Percentiles rank a stretch among this genome's conserved stretches.
Evolutionary conservation across 2,329 filamentous ascomycete species (phyloP).

Genomic region (Aaosphaeria arxii): DNA sequence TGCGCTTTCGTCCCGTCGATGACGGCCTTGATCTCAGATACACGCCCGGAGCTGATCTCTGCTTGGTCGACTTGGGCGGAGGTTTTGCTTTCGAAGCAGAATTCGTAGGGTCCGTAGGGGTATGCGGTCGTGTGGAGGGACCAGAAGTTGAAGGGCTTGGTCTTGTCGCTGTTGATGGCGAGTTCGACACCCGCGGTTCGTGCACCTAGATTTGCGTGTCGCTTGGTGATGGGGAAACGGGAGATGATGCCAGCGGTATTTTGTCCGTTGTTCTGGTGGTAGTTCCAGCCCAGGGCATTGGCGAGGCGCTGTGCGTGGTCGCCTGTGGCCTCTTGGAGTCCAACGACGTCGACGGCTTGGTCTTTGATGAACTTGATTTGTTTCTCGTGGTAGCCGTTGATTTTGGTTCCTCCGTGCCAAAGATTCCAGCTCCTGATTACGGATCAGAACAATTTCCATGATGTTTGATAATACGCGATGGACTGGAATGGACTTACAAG

Average conservation of each 20-base stretch:
- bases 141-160: constrained; percentile 8
- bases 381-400: constrained; percentile 7
- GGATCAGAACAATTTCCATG: too few relatives aligned
- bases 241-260: constrained; percentile 8
- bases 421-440: constrained; percentile 1
- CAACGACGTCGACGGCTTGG: constrained; percentile 4
- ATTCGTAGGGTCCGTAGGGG: constrained; percentile 6
- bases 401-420: constrained; percentile 7
- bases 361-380: constrained; percentile 6
- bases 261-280: constrained; percentile 2
- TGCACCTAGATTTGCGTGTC: constrained; percentile 1
- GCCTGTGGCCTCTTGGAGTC: constrained; percentile 7
- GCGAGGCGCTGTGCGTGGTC: constrained; percentile 6
- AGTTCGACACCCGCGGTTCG: constrained; percentile 4
- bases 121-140: constrained; percentile 4
- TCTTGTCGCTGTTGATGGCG: constrained; percentile 1
- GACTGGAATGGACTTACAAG: too few relatives aligned
- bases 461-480: too few relatives aligned
- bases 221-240: constrained; percentile 5
- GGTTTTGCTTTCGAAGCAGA: constrained; percentile 6
- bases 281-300: constrained; percentile 9
- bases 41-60: constrained; percentile 2
- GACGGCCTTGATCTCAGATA: constrained; percentile 1
- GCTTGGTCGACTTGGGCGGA: background rate
- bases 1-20: constrained; percentile 3